A percentile compares a stretch with the other conserved stretches of the same genome.
These are phyloP conservation scores for Ceratocystis colombiana DNA, from an alignment of 2,329 filamentous ascomycete genomes.

Conservation along the genomic window DNA sequence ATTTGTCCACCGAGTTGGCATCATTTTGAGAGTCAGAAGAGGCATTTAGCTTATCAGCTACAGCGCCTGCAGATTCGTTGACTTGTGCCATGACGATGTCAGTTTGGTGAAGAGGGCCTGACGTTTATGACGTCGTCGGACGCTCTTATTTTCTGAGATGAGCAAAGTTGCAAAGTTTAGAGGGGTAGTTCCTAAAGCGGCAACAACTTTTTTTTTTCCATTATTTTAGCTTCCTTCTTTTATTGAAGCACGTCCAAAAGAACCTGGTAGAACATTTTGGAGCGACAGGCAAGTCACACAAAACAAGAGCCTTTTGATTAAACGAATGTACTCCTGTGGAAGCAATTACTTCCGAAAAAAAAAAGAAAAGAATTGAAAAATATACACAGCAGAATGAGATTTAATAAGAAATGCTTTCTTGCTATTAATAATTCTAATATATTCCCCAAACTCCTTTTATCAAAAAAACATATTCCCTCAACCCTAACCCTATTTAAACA, in stretches of 20 bases:
- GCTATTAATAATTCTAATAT: too few species aligned
- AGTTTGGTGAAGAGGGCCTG: background rate
- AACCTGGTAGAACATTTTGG: constrained; percentile 8
- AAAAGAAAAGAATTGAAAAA: background rate
- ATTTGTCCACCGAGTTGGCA: constrained; percentile 36
- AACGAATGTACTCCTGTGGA: too few species aligned
- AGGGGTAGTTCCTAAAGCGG: constrained; percentile 19
- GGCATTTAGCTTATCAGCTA: constrained; percentile 16
- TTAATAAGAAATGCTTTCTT: background rate
- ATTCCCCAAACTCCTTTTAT: background rate
- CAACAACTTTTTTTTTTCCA: constrained; percentile 1
- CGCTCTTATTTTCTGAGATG: background rate
- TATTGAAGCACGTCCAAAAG: constrained; percentile 4
- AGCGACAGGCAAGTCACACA: background rate
- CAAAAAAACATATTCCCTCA: background rate
- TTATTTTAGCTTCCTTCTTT: constrained; percentile 9
- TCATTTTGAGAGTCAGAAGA: constrained; percentile 17
- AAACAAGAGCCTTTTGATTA: too few species aligned
- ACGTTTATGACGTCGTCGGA: background rate
- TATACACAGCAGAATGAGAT: background rate
- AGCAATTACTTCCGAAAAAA: background rate
- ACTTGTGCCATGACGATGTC: background rate
- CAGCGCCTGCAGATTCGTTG: constrained; percentile 4
- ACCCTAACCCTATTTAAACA: too few species aligned
- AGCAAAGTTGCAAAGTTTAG: constrained; percentile 14